Evolutionary conservation across 352 stramenopile species (phyloP).

Genomic region (Bremia lactucae): DNA sequence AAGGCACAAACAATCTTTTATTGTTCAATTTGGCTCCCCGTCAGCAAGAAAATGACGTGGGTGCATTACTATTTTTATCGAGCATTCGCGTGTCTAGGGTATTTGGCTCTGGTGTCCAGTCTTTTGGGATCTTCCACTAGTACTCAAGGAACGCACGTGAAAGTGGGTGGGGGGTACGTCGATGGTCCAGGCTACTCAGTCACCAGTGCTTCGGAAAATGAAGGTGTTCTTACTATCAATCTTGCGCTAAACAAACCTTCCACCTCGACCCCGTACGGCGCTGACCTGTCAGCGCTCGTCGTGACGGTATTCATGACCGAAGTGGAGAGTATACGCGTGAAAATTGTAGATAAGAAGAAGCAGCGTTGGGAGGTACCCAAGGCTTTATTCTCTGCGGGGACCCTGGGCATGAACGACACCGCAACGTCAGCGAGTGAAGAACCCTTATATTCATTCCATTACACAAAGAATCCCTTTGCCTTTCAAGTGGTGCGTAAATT

Average conservation of each 20-base stretch:
- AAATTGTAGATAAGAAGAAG: conserved; percentile 40
- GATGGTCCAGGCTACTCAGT: conserved; percentile 29
- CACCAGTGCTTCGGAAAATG: conserved; percentile 17
- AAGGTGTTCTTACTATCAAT: conserved; percentile 22
- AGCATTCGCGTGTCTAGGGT: too few species aligned
- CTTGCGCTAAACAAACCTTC: conserved; percentile 20
- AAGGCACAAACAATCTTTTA: too few species aligned
- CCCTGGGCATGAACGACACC: conserved; percentile 7
- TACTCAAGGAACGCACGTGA: too few species aligned
- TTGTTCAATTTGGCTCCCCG: too few species aligned
- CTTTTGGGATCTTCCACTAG: too few species aligned
- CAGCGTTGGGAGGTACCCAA: conserved; percentile 39
- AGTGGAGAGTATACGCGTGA: conserved; percentile 32
- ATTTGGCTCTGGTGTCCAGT: too few species aligned
- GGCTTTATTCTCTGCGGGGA: conserved; percentile 24
- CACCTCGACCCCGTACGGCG: conserved; percentile 17
- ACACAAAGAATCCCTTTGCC: conserved; percentile 32
- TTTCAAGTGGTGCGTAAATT: conserved; percentile 29
- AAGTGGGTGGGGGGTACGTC: too few species aligned
- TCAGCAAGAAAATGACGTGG: too few species aligned
- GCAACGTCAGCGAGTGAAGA: background rate
- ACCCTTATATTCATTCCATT: conserved; percentile 23
- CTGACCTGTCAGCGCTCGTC: conserved; percentile 27
- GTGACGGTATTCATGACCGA: conserved; percentile 29
- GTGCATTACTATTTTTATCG: too few species aligned